These are phyloP conservation scores for Claviceps maximensis DNA, from an alignment of 2,329 filamentous ascomycete species.

Conservation along the genomic window DNA sequence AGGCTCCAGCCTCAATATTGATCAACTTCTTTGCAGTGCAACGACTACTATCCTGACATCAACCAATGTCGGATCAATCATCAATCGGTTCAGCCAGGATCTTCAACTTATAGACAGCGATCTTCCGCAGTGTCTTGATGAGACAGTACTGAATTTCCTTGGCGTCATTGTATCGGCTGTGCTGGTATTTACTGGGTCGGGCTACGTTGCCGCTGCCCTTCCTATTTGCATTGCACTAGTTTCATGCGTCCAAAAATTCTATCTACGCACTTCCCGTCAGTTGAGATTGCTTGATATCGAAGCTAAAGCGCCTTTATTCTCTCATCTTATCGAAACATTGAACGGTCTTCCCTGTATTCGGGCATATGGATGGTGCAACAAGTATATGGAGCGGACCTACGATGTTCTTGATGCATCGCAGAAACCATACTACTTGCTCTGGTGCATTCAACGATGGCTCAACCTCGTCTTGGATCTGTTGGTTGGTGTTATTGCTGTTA, in stretches of 20 bases:
- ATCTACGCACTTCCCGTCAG: conserved; percentile 39
- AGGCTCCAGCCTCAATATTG: neutral
- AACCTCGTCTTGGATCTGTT: conserved; percentile 32
- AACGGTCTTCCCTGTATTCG: conserved; percentile 19
- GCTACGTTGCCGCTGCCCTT: conserved; percentile 31
- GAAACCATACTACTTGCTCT: conserved; percentile 27
- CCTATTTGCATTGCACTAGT: conserved; percentile 21
- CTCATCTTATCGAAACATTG: conserved; percentile 25
- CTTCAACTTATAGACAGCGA: conserved; percentile 25
- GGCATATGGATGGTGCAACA: conserved; percentile 19
- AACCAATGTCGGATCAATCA: conserved; percentile 21
- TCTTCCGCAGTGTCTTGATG: conserved; percentile 18
- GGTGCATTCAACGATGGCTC: conserved; percentile 36
- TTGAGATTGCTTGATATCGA: conserved; percentile 43
- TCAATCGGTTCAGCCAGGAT: conserved; percentile 28
- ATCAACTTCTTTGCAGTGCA: conserved; percentile 4
- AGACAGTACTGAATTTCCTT: conserved; percentile 12
- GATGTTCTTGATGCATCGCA: conserved; percentile 21
- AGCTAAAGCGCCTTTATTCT: conserved; percentile 33
- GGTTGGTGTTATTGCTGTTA: conserved; percentile 30
- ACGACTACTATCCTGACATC: conserved; percentile 21
- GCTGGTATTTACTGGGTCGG: conserved; percentile 32
- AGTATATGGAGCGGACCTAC: conserved; percentile 10
- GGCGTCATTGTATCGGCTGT: conserved; percentile 16
- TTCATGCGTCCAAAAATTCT: conserved; percentile 13